These are phyloP conservation scores for Penicillium nucicola DNA, from an alignment of 495 filamentous ascomycete genomes.

Conservation along the genomic window DNA sequence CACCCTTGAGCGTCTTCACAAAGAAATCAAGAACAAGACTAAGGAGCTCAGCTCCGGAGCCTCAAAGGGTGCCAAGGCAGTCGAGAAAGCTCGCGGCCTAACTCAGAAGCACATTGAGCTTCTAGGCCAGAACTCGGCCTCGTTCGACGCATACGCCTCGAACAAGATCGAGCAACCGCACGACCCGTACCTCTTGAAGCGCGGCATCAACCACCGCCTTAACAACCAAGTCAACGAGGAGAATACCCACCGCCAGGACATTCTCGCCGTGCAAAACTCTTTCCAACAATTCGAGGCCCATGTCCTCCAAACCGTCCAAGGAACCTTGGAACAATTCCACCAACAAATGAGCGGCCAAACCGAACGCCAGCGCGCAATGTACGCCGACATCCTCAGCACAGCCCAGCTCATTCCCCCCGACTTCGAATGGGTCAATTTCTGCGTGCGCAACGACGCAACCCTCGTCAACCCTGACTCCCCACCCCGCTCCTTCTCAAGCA, in stretches of 20 bases:
- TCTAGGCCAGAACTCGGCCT: conserved; percentile 75
- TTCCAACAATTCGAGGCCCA: conserved; percentile 88
- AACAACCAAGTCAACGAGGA: conserved; percentile 91
- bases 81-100: conserved; percentile 78
- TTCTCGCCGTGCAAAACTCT: conserved; percentile 82
- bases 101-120: conserved; percentile 97
- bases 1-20: conserved; percentile 83
- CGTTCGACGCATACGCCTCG: conserved; percentile 66
- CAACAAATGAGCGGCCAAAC: conserved; percentile 71
- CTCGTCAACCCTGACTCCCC: conserved; percentile 80
- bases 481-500: conserved; percentile 64
- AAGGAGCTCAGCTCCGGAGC: conserved; percentile 85
- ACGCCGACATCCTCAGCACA: conserved; percentile 76
- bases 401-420: conserved; percentile 79
- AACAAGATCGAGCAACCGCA: conserved; percentile 61
- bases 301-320: conserved; percentile 77
- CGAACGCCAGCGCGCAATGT: conserved; percentile 76
- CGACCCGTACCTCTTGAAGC: conserved; percentile 85
- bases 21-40: conserved; percentile 91
- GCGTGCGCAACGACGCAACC: conserved; percentile 58
- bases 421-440: conserved; percentile 89
- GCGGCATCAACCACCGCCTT: conserved; percentile 76
- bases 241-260: conserved; percentile 89
- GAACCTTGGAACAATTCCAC: conserved; percentile 75
- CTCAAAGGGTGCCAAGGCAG: conserved; percentile 81